A percentile compares a stretch with the other conserved stretches of the same genome.
Evolutionary conservation across 306 rosid genomes (phyloP).

Genomic region (Lagenaria siceraria): DNA sequence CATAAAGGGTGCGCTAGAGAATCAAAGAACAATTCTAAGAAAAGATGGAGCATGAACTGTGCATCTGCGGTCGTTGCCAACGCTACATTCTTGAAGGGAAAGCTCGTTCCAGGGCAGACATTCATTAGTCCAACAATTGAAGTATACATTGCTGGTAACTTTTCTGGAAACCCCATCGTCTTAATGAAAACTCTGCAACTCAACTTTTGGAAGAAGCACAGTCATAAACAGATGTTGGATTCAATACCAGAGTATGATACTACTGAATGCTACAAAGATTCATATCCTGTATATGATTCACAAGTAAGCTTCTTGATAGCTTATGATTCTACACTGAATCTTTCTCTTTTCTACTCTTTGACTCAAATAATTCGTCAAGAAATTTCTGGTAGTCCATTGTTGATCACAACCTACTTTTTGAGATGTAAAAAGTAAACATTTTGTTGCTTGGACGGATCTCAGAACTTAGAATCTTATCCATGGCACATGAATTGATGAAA

Average conservation of each 20-base stretch:
- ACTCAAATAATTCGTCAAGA: background rate
- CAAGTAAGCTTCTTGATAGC: constrained; percentile 37
- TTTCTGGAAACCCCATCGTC: constrained; percentile 62
- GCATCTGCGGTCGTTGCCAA: constrained; percentile 33
- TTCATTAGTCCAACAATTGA: constrained; percentile 52
- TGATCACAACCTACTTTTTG: background rate
- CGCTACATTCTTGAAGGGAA: constrained; percentile 52
- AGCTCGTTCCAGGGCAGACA: constrained; percentile 30
- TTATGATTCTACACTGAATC: background rate
- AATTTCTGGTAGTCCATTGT: background rate
- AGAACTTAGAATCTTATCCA: background rate
- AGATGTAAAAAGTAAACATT: background rate
- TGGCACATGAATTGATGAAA: background rate
- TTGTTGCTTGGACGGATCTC: background rate
- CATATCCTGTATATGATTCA: constrained; percentile 26
- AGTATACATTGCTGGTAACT: constrained; percentile 85
- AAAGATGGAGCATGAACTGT: constrained; percentile 73
- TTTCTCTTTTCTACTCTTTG: background rate
- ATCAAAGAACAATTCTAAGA: constrained; percentile 29
- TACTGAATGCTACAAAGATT: constrained; percentile 43
- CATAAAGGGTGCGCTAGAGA: constrained; percentile 39
- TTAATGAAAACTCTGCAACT: constrained; percentile 67
- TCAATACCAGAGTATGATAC: constrained; percentile 73
- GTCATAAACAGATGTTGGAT: constrained; percentile 43
- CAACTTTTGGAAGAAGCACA: constrained; percentile 43